A percentile compares a stretch with the other conserved stretches of the same genome.
phyloP scores from a whole-genome alignment of 202 grass and related monocot genomes.

The Dendrocalamus latiflorus region DNA sequence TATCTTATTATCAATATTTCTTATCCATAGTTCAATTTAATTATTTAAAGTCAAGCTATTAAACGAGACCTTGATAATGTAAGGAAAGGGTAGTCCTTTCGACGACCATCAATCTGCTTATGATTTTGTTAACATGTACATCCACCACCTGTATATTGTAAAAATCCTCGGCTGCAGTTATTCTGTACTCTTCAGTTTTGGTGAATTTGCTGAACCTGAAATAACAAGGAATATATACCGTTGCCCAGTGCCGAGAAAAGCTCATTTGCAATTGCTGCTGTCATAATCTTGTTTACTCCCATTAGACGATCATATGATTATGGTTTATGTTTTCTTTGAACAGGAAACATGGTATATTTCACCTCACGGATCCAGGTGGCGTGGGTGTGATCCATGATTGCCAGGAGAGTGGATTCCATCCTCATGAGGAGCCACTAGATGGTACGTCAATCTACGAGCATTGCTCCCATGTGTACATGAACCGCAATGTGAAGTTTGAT shows the following conservation, averaged over 20 bases:
- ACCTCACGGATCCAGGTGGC: constrained; percentile 85
- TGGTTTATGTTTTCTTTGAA: constrained; percentile 7
- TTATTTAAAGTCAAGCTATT: neutral
- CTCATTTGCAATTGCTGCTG: neutral
- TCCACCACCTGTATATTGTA: neutral
- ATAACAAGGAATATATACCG: neutral
- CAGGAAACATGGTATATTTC: constrained; percentile 98
- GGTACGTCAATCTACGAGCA: constrained; percentile 84
- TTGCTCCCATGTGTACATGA: constrained; percentile 97
- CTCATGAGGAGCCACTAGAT: constrained; percentile 83
- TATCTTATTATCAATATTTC: neutral
- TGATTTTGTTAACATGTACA: neutral
- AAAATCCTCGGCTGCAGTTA: neutral
- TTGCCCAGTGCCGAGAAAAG: neutral
- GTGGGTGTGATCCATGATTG: constrained; percentile 79
- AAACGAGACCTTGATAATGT: neutral
- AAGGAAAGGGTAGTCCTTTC: neutral
- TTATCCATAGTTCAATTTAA: neutral
- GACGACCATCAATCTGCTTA: neutral
- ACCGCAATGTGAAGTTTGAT: constrained; percentile 77
- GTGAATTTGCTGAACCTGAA: neutral
- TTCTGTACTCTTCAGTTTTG: neutral
- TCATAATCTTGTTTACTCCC: neutral
- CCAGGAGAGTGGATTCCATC: constrained; percentile 86
- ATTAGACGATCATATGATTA: neutral